Evolutionary conservation across 2,329 filamentous ascomycete genomes (phyloP).

Genomic region (Thielaviopsis populi): DNA sequence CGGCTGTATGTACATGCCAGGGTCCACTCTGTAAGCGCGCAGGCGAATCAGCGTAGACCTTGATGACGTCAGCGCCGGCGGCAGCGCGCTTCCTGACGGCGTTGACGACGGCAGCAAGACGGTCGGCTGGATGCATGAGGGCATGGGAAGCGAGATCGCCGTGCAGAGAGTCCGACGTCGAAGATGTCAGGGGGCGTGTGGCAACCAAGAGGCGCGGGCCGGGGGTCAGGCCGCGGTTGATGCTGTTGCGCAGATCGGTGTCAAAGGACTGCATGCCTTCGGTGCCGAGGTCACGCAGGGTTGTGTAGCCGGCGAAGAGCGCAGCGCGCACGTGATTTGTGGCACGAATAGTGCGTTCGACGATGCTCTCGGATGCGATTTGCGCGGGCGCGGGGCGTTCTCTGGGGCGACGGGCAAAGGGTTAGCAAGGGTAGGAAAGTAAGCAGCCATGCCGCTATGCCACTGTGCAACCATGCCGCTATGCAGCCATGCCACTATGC

Average conservation of each 20-base stretch:
- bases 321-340: slow-evolving; percentile 38
- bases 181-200: slow-evolving; percentile 35
- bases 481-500: slow-evolving; percentile 3
- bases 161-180: slow-evolving; percentile 26
- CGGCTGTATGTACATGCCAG: slow-evolving; percentile 19
- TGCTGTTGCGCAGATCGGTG: slow-evolving; percentile 35
- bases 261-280: slow-evolving; percentile 37
- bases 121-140: slow-evolving; percentile 30
- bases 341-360: slow-evolving; percentile 40
- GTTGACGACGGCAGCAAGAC: slow-evolving; percentile 30
- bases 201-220: slow-evolving; percentile 42
- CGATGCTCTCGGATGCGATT: slow-evolving; percentile 42
- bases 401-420: slow-evolving; percentile 18
- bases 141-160: not conserved
- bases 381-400: slow-evolving; percentile 31
- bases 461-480: no score
- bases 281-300: slow-evolving; percentile 41
- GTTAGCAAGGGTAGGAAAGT: not conserved
- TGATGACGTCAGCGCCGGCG: slow-evolving; percentile 36
- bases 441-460: not conserved
- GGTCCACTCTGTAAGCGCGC: slow-evolving; percentile 31
- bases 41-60: slow-evolving; percentile 37
- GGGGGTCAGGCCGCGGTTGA: slow-evolving; percentile 38
- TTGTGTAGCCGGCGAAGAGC: slow-evolving; percentile 43
- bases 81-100: slow-evolving; percentile 33